Percentiles rank a stretch among this genome's conserved stretches.
phyloP scores from a whole-genome alignment of 441 rosid genomes.

The Corymbia citriodora region DNA sequence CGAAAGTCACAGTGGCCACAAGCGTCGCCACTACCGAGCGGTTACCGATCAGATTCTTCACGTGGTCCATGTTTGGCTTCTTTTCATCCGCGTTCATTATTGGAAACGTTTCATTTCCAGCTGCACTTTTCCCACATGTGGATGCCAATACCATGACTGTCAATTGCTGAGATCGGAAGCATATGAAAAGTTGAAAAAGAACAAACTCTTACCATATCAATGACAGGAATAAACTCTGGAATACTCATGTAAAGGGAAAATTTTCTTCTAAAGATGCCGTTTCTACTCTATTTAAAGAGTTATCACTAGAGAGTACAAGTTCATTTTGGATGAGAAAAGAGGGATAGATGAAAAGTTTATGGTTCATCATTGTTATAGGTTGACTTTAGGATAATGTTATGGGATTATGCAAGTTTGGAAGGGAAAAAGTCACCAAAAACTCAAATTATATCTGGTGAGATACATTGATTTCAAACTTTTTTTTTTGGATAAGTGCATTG shows the following conservation, averaged over 20 bases:
- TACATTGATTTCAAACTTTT: too few species aligned
- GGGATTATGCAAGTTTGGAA: not conserved
- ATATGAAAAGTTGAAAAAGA: not conserved
- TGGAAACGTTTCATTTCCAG: not conserved
- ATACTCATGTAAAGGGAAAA: not conserved
- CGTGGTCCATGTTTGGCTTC: not conserved
- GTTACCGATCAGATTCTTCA: not conserved
- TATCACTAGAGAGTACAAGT: not conserved
- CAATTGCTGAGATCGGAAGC: not conserved
- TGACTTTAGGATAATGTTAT: not conserved
- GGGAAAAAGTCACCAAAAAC: not conserved
- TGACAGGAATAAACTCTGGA: not conserved
- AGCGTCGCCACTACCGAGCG: not conserved
- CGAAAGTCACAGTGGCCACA: not conserved
- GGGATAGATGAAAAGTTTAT: not conserved
- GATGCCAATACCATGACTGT: not conserved
- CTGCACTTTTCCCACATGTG: not conserved
- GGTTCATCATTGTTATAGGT: not conserved
- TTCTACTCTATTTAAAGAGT: not conserved
- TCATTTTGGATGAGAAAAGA: too few species aligned
- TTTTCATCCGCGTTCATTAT: not conserved
- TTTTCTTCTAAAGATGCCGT: not conserved
- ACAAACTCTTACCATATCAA: fast-evolving
- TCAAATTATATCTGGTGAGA: too few species aligned
- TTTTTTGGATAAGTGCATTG: too few species aligned